phyloP scores from a whole-genome alignment of 805 yeast species.

The Saturnispora bothae region DNA sequence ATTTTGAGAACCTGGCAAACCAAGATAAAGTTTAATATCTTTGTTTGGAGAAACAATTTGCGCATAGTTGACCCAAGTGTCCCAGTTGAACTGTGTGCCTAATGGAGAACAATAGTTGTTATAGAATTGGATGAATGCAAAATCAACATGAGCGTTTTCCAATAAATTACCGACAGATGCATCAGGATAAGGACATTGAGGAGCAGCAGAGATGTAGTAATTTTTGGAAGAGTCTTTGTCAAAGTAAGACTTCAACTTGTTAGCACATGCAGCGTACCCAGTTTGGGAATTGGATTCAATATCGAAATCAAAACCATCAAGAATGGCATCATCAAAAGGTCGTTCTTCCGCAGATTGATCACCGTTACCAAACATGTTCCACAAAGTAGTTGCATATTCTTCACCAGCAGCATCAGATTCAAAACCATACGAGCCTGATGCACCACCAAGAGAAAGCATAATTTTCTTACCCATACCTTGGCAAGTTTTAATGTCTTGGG shows the following conservation, averaged over 20 bases:
- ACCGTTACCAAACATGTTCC: conserved; percentile 58
- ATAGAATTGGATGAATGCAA: conserved; percentile 80
- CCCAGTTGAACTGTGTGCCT: conserved; percentile 41
- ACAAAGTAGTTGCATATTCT: conserved; percentile 46
- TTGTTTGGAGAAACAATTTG: conserved; percentile 48
- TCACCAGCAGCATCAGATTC: conserved; percentile 42
- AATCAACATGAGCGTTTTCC: conserved; percentile 54
- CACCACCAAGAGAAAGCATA: conserved; percentile 71
- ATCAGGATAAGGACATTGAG: conserved; percentile 88
- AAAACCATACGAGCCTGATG: conserved; percentile 48
- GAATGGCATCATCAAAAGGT: conserved; percentile 61
- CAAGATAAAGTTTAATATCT: conserved; percentile 59
- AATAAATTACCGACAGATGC: conserved; percentile 35
- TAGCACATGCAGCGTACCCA: conserved; percentile 61
- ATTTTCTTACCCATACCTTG: conserved; percentile 73
- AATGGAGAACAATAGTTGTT: conserved; percentile 66
- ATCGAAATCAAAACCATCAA: conserved; percentile 82
- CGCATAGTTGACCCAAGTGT: conserved; percentile 65
- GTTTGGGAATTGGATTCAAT: conserved; percentile 46
- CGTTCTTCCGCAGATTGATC: conserved; percentile 27
- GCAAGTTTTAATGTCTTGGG: conserved; percentile 60
- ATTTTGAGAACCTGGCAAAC: conserved; percentile 49
- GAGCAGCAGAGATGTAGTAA: conserved; percentile 80
- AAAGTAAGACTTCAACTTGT: conserved; percentile 32
- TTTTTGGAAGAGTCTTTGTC: conserved; percentile 35